Evolutionary conservation across 2,329 filamentous ascomycete species (phyloP).

Genomic region (Phialemoniopsis sp.): DNA sequence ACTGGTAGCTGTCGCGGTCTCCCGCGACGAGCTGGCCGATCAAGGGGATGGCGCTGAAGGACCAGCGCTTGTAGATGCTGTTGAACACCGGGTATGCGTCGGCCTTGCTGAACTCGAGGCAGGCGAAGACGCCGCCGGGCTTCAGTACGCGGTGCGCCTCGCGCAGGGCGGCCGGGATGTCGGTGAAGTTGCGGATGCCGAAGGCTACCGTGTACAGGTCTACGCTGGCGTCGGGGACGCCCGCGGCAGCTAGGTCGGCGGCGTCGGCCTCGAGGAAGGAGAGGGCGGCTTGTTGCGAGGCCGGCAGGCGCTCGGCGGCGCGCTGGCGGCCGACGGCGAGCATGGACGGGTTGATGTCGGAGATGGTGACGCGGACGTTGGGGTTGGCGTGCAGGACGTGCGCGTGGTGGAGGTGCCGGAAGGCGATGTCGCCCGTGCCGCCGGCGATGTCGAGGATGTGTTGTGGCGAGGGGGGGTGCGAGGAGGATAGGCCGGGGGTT

Average conservation of each 20-base stretch:
- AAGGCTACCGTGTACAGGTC: slow-evolving; percentile 98
- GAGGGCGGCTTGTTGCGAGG: slow-evolving; percentile 49
- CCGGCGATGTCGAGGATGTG: slow-evolving; percentile 94
- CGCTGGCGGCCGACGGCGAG: slow-evolving; percentile 82
- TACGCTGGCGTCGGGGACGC: slow-evolving; percentile 65
- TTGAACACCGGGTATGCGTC: slow-evolving; percentile 76
- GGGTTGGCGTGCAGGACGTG: slow-evolving; percentile 76
- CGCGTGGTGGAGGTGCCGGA: slow-evolving; percentile 88
- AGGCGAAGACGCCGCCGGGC: slow-evolving; percentile 93
- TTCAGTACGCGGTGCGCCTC: slow-evolving; percentile 88
- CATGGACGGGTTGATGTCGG: slow-evolving; percentile 97
- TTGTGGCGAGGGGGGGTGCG: slow-evolving; percentile 44
- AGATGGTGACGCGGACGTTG: slow-evolving; percentile 80
- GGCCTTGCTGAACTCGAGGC: slow-evolving; percentile 86
- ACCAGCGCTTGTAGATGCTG: slow-evolving; percentile 90
- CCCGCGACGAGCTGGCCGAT: slow-evolving; percentile 94
- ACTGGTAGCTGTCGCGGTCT: slow-evolving; percentile 95
- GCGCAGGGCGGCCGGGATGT: slow-evolving; percentile 76
- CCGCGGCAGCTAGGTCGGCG: slow-evolving; percentile 58
- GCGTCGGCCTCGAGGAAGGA: slow-evolving; percentile 89
- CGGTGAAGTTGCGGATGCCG: slow-evolving; percentile 94
- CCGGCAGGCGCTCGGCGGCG: slow-evolving; percentile 52
- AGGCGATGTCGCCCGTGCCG: slow-evolving; percentile 95
- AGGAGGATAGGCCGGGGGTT: slow-evolving; percentile 66
- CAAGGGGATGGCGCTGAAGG: slow-evolving; percentile 87